Conservation (phyloP, 345 rosid genomes). For the Heritiera fomes region DNA sequence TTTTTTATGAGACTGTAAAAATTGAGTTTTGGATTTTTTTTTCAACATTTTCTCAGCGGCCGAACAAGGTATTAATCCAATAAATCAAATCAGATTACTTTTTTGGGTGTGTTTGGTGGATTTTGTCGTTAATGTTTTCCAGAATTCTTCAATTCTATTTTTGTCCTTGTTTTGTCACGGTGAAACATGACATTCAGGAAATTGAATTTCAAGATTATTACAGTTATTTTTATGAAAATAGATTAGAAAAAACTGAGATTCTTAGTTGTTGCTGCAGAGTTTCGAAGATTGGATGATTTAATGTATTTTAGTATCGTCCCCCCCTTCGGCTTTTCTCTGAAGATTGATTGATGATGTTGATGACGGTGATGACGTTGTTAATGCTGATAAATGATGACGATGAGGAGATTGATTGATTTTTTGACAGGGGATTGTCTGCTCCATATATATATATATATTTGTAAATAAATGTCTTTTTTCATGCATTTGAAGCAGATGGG, state of each 20-base stretch:
- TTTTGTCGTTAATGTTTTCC: not conserved
- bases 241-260: conserved; percentile 18
- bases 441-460: conserved; percentile 12
- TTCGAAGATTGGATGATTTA: conserved; percentile 26
- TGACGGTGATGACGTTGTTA: conserved; percentile 27
- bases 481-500: conserved; percentile 46
- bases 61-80: conserved; percentile 13
- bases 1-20: conserved; percentile 9
- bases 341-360: conserved; percentile 30
- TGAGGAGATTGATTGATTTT: conserved; percentile 16
- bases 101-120: not conserved
- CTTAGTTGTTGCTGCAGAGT: conserved; percentile 31
- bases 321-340: conserved; percentile 20
- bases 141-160: not conserved
- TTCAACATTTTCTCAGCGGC: conserved; percentile 23
- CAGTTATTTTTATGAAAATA: not conserved
- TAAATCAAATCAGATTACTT: conserved; percentile 8
- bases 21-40: conserved; percentile 12
- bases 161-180: conserved; percentile 12
- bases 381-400: conserved; percentile 28
- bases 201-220: not conserved
- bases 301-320: conserved; percentile 14
- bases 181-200: conserved; percentile 12
- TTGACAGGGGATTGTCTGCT: conserved; percentile 17
- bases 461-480: conserved; percentile 34